Evolutionary conservation across 768 basidiomycete species (phyloP).

Genomic region (Mycena pura): DNA sequence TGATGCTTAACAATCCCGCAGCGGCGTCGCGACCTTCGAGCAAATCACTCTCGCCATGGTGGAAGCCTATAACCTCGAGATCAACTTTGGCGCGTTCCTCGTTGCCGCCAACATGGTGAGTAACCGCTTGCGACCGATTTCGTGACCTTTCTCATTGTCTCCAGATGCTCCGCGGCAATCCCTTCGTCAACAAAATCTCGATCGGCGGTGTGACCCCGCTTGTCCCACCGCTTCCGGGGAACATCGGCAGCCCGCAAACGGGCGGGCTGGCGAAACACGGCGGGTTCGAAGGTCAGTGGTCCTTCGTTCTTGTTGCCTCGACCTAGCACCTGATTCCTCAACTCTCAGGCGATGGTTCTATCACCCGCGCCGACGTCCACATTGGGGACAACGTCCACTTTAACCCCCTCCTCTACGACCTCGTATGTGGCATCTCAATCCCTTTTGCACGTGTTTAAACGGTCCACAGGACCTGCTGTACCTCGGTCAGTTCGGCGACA

Average conservation of each 20-base stretch:
- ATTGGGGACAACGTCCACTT: background rate
- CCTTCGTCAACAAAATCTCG: conserved; percentile 21
- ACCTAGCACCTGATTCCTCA: background rate
- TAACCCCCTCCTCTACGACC: conserved; percentile 11
- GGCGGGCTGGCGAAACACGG: conserved; percentile 17
- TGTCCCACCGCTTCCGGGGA: conserved; percentile 9
- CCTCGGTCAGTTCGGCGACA: conserved; percentile 17
- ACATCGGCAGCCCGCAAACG: conserved; percentile 8
- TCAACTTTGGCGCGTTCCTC: conserved; percentile 13
- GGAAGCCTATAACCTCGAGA: conserved; percentile 22
- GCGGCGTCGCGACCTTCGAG: conserved; percentile 20
- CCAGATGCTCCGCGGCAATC: conserved; percentile 19
- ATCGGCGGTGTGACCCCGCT: conserved; percentile 20
- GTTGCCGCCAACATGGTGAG: conserved; percentile 21
- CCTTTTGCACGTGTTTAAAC: background rate
- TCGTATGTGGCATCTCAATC: conserved; percentile 4
- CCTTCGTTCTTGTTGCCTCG: background rate
- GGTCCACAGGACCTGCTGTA: conserved; percentile 14
- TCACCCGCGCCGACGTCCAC: too few relatives aligned
- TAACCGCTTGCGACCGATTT: background rate
- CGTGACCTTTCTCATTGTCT: conserved; percentile 5
- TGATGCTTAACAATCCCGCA: conserved; percentile 1
- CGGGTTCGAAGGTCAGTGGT: conserved; percentile 12
- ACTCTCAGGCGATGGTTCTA: background rate
- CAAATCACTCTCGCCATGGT: conserved; percentile 18